Evolutionary conservation across 2,329 filamentous ascomycete genomes (phyloP), one percentile per base, ranked within the genome.

Genomic region (Aspergillus pseudoviridinutans): DNA sequence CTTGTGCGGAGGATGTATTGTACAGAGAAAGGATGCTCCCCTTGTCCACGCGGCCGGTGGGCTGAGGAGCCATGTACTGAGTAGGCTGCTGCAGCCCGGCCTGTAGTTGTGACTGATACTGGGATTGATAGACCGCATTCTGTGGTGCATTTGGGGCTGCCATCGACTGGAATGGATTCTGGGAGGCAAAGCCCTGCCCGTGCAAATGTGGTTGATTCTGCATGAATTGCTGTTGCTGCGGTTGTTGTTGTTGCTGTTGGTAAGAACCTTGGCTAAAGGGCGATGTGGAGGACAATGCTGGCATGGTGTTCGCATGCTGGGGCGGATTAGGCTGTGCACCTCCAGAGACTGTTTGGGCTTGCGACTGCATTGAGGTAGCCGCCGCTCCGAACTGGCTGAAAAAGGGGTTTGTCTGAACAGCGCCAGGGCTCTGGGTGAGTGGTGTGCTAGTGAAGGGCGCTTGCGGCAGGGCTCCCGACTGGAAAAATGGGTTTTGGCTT

Each of bases 11-110:
- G 14, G 76, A 74, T 54, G 79, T 71, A 55, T 76, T 79, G 61
- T 79, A 80, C 12, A 80, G 66, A 14, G 78, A 74, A 38, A 80
- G 68, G 50, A 80, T 80, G 53, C 73, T 76, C 41, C 71, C 74
- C 62, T 79, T 81, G 58, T 80, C 76, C 58, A 79, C 68, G 38
- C 75, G 72, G 22, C 74, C 72, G 3, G 76, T 78, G 47, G 70
- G 69, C 61, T 79, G 78, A 4, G 74, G 63, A 28, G 63, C 62
- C n/a, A 77, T 65, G 38, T 67, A 66, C 60, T 74, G 71, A 1
- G 56, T 50, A 4, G 62, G 32, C 5, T 61, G 52, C 50, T 68
- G 65, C 58, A 57, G 53, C 3, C 60, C 61, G 24, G 55, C 25
- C 27, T 54, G 55, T 49, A 41, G 32, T 28, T 25, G 54, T 51